Evolutionary conservation across 2,329 filamentous ascomycete genomes (phyloP).

Genomic region (Pochonia chlamydosporia): DNA sequence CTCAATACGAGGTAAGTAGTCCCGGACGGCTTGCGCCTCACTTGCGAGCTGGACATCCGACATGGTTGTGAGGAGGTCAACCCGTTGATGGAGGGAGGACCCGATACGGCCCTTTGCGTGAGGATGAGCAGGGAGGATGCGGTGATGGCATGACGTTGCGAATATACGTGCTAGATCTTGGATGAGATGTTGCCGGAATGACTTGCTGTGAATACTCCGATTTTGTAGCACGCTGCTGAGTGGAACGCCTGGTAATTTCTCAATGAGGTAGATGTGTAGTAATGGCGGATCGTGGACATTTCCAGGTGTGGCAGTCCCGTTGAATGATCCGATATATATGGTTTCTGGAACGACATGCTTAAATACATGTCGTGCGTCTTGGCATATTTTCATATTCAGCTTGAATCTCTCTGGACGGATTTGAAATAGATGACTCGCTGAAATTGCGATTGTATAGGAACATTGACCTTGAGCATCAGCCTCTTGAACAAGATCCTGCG

Average conservation of each 20-base stretch:
- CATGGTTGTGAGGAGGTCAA: constrained; percentile 25
- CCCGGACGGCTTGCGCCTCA: constrained; percentile 21
- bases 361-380: constrained; percentile 32
- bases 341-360: constrained; percentile 36
- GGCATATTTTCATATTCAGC: constrained; percentile 32
- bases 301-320: constrained; percentile 18
- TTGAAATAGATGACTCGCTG: constrained; percentile 33
- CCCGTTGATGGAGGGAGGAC: constrained; percentile 31
- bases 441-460: constrained; percentile 42
- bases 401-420: constrained; percentile 39
- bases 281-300: background rate
- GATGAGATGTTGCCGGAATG: constrained; percentile 28
- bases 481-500: constrained; percentile 21
- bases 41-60: no score
- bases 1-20: constrained; percentile 27
- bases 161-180: constrained; percentile 36
- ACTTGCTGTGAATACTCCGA: background rate
- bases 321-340: constrained; percentile 22
- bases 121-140: no score
- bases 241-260: constrained; percentile 31
- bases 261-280: constrained; percentile 29
- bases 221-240: no score
- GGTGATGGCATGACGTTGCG: constrained; percentile 28
- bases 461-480: constrained; percentile 43
- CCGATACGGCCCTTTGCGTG: constrained; percentile 31